Evolutionary conservation across 2,329 filamentous ascomycete genomes (phyloP).

Genomic region (Exophiala oligosperma): DNA sequence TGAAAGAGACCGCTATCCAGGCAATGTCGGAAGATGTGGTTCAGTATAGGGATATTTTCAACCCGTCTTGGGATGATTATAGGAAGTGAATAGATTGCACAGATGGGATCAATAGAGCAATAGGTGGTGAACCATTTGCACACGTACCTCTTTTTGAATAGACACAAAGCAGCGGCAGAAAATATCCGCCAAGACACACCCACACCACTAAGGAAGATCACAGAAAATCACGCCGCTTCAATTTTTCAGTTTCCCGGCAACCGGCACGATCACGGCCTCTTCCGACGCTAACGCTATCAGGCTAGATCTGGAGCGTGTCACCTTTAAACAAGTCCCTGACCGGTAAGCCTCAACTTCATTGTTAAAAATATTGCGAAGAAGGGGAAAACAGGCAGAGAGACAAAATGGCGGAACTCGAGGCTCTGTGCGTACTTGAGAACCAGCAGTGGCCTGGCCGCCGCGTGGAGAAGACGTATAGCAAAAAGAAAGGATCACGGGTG

Average conservation of each 20-base stretch:
- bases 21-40: conserved; percentile 11
- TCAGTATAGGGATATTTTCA: conserved; percentile 20
- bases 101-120: neutral
- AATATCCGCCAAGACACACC: neutral
- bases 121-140: neutral
- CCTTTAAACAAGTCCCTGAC: conserved; percentile 1
- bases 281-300: conserved; percentile 18
- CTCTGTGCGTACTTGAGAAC: conserved; percentile 25
- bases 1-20: neutral
- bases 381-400: neutral
- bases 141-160: neutral
- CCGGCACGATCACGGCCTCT: neutral
- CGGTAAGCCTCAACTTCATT: conserved; percentile 4
- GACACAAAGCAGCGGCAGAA: conserved; percentile 7
- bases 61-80: conserved; percentile 23
- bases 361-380: neutral
- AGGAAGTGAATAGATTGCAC: conserved; percentile 8
- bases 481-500: conserved; percentile 19
- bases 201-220: no score
- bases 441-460: conserved; percentile 17
- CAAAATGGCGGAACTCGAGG: conserved; percentile 18
- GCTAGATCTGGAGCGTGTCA: conserved; percentile 6
- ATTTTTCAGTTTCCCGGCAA: conserved; percentile 5
- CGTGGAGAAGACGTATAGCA: conserved; percentile 28
- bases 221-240: neutral